phyloP scores from a whole-genome alignment of 768 basidiomycete species.

The Trametes coccinea region DNA sequence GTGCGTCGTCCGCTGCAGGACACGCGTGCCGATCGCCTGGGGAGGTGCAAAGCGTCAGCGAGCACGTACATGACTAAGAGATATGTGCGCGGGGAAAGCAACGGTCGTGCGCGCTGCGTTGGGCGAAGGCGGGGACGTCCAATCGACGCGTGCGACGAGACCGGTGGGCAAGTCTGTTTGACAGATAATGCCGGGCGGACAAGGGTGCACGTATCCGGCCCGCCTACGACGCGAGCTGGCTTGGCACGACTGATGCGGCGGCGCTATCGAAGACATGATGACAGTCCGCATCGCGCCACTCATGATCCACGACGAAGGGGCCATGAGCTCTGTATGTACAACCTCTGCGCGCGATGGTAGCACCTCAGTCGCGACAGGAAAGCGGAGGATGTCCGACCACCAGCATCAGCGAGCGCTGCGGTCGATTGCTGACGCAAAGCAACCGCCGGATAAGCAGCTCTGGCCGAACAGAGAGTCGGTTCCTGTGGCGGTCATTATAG shows the following conservation, averaged over 20 bases:
- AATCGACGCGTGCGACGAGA: background rate
- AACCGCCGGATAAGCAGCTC: background rate
- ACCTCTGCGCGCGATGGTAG: too few species aligned
- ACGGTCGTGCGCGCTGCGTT: too few species aligned
- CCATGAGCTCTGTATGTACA: too few species aligned
- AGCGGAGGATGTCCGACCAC: too few species aligned
- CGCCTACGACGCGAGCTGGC: too few species aligned
- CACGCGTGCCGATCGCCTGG: conserved; percentile 80
- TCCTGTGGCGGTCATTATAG: conserved; percentile 7
- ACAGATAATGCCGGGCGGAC: background rate
- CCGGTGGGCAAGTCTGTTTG: background rate
- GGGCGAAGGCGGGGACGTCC: background rate
- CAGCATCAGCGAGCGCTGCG: background rate
- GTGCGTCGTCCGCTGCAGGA: conserved; percentile 78
- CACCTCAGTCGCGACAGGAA: too few species aligned
- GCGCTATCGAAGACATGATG: too few species aligned
- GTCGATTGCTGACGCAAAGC: background rate
- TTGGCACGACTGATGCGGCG: too few species aligned
- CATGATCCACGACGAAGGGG: too few species aligned
- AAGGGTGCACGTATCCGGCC: background rate
- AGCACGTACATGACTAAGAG: too few species aligned
- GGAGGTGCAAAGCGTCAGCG: background rate
- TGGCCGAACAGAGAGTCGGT: background rate
- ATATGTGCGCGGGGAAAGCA: too few species aligned
- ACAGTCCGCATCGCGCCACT: too few species aligned